phyloP scores from a whole-genome alignment of 805 yeast species.

The Ogataea paraovalis region DNA sequence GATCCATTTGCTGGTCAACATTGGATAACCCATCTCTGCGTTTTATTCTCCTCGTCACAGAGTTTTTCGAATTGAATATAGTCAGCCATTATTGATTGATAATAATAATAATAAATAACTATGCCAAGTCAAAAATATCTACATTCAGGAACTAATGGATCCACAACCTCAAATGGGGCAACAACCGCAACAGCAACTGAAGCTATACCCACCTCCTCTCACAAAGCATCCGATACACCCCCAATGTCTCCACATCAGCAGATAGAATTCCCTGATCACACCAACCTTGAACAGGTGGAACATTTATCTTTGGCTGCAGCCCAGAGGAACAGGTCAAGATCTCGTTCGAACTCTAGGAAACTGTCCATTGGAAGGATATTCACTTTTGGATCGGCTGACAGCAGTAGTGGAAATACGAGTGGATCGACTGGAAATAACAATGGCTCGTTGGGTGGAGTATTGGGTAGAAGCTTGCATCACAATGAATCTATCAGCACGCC shows the following conservation, averaged over 20 bases:
- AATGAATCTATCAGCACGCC: constrained; percentile 14
- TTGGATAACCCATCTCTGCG: no score
- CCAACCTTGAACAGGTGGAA: not conserved
- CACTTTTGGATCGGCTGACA: constrained; percentile 31
- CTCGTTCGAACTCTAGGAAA: constrained; percentile 38
- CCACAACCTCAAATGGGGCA: not conserved
- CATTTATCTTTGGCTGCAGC: not conserved
- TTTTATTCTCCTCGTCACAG: no score
- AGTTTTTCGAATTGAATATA: no score
- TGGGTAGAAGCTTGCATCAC: constrained; percentile 6
- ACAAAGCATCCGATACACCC: not conserved
- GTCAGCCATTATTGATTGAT: no score
- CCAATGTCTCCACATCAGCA: not conserved
- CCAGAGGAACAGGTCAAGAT: constrained; percentile 26
- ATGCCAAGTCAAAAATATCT: not conserved
- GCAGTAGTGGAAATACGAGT: not conserved
- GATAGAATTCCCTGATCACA: not conserved
- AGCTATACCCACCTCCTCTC: not conserved
- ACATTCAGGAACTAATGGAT: not conserved
- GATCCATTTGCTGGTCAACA: no score
- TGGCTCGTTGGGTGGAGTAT: not conserved
- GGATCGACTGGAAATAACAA: not conserved
- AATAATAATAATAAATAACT: not conserved
- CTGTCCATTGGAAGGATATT: constrained; percentile 35
- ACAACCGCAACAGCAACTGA: not conserved